Evolutionary conservation across 805 yeast genomes (phyloP), one percentile per base, ranked within the genome.

Genomic region (Starmerella sp.): DNA sequence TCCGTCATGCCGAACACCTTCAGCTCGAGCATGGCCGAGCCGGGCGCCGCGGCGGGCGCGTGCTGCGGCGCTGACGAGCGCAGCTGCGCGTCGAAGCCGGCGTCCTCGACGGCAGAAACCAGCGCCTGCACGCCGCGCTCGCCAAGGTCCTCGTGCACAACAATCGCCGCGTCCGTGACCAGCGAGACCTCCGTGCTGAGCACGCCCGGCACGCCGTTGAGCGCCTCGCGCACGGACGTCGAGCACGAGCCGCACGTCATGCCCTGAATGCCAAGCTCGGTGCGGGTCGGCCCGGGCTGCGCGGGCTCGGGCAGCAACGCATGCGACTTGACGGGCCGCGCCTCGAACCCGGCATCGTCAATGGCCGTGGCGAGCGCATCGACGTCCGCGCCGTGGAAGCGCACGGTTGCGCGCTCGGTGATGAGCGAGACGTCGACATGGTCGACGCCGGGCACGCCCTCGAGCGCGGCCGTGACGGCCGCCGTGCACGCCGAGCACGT

Each of bases 191-290:
- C 74, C 0, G 76, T 86, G 5, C 68, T 64, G 1, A 63, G 48
- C 2, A 87, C 84, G 1, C 84, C 85, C 0, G 71, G 69, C 8
- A 79, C 53, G 0, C 64, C 64, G 53, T 73, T 69, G 31, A 87
- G 63, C 0, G 82, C 82, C 30, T 71, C 69, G 0, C 82, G 78
- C 22, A 91, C 79, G 0, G 93, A 73, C 1, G 83, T 75, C 0
- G 85, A 77, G 66, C 97, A 91, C 1, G 95, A 78, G 1, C 93
- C 83, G 65, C 97, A 91, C 2, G 97, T 90, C 97, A 90, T 91
- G 2, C 97, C 97, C 14, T 71, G 67, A 1, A 84, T 71, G 4
- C 67, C 53, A 44, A 69, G 50, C 45, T 59, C 62, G 34, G 63
- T 32, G 11, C 39, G 30, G 29, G 35, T 1, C 30, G 38, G 3